These are phyloP conservation scores for Solanum pinnatisectum DNA, from an alignment of 257 asterid species.

Conservation along the genomic window DNA sequence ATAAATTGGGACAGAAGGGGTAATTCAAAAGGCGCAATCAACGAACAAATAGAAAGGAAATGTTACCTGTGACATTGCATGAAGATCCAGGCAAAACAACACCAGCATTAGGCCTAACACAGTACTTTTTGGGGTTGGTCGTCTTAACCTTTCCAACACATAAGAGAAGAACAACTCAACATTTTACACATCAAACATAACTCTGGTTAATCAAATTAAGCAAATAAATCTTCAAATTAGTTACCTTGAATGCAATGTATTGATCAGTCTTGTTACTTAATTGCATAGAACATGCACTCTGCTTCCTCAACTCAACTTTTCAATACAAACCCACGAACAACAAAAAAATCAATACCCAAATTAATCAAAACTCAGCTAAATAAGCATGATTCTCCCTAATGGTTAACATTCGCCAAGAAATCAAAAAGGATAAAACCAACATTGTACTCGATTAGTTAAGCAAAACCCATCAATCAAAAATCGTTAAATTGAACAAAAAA, in stretches of 20 bases:
- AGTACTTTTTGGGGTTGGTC: slow-evolving; percentile 75
- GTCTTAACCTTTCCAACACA: slow-evolving; percentile 56
- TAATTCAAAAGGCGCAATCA: background rate
- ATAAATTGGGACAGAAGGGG: background rate
- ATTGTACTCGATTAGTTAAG: background rate
- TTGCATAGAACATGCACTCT: slow-evolving; percentile 72
- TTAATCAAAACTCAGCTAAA: slow-evolving; percentile 3
- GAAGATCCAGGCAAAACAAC: slow-evolving; percentile 56
- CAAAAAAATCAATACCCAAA: slow-evolving; percentile 5
- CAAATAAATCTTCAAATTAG: background rate
- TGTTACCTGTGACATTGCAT: slow-evolving; percentile 67
- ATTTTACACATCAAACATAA: background rate
- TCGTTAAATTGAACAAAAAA: slow-evolving; percentile 9
- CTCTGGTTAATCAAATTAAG: background rate
- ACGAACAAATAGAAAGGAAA: background rate
- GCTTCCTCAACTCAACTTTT: slow-evolving; percentile 79
- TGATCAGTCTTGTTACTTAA: slow-evolving; percentile 70
- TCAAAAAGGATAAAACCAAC: background rate
- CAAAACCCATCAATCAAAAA: slow-evolving; percentile 3
- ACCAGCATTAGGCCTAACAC: slow-evolving; percentile 86
- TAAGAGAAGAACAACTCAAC: background rate
- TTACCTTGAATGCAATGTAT: slow-evolving; percentile 77
- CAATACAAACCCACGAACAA: background rate
- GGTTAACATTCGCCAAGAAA: background rate
- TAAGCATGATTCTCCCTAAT: background rate